phyloP scores from a whole-genome alignment of 2,329 filamentous ascomycete species.

The Graphium sp. region DNA sequence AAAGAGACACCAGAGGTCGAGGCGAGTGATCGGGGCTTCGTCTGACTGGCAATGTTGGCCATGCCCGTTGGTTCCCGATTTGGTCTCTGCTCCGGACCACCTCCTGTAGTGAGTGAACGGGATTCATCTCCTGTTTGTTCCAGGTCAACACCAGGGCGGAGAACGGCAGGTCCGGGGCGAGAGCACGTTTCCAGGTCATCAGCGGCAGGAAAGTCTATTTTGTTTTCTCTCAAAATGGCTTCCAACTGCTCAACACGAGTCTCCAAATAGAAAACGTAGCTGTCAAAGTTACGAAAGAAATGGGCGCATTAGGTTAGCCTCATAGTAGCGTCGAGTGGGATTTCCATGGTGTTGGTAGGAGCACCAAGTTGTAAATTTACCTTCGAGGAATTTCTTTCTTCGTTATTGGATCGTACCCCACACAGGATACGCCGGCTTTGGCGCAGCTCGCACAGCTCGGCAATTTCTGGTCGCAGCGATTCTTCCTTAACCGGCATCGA shows the following conservation, averaged over 20 bases:
- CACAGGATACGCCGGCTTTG: constrained; percentile 81
- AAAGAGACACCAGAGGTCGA: constrained; percentile 87
- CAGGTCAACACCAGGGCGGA: constrained; percentile 12
- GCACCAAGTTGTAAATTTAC: constrained; percentile 35
- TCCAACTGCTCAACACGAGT: constrained; percentile 74
- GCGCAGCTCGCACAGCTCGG: constrained; percentile 84
- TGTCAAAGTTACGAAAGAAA: no score
- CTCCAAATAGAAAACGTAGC: constrained; percentile 92
- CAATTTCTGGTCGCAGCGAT: constrained; percentile 83
- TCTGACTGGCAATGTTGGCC: constrained; percentile 61
- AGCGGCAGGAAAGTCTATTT: constrained; percentile 56
- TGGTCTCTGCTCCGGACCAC: constrained; percentile 16
- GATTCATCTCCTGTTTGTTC: constrained; percentile 14
- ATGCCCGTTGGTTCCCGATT: constrained; percentile 30
- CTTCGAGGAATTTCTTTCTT: constrained; percentile 89
- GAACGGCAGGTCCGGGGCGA: constrained; percentile 23
- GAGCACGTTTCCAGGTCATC: constrained; percentile 50
- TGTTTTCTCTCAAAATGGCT: constrained; percentile 49
- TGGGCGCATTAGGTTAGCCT: no score
- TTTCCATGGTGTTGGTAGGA: no score
- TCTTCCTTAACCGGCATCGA: constrained; percentile 80
- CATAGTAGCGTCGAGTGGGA: no score
- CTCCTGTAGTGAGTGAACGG: not conserved
- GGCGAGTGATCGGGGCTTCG: constrained; percentile 67
- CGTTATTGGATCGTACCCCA: constrained; percentile 91